phyloP scores from a whole-genome alignment of 257 asterid species.

The Linaria vulgaris region DNA sequence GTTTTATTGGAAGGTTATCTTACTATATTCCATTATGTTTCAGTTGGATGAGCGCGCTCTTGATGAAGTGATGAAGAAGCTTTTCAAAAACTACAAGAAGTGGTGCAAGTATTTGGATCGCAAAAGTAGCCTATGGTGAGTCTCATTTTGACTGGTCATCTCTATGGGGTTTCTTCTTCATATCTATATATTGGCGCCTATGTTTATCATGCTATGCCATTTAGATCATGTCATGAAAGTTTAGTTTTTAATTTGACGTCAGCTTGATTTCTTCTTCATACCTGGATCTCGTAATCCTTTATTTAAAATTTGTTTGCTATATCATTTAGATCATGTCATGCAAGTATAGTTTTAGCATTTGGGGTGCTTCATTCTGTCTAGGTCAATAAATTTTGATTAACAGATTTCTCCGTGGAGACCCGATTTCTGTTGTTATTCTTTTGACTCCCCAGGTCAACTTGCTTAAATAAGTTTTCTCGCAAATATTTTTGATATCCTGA shows the following conservation, averaged over 20 bases:
- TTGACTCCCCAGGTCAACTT: not conserved
- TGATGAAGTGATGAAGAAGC: slow-evolving; percentile 98
- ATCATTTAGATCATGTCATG: slow-evolving; percentile 15
- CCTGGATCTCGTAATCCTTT: slow-evolving; percentile 13
- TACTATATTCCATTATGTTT: slow-evolving; percentile 13
- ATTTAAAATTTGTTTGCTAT: not conserved
- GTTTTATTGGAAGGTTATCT: not conserved
- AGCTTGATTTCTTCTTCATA: slow-evolving; percentile 18
- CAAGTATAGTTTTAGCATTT: not conserved
- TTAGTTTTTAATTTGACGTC: too few relatives aligned
- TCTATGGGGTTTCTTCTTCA: slow-evolving; percentile 11
- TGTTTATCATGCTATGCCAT: too few relatives aligned
- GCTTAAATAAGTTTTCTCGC: not conserved
- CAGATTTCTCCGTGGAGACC: not conserved
- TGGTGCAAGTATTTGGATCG: slow-evolving; percentile 99
- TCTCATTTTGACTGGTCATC: slow-evolving; percentile 8
- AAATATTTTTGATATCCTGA: not conserved
- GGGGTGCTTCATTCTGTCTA: not conserved
- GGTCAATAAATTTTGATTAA: not conserved
- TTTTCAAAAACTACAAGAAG: slow-evolving; percentile 93
- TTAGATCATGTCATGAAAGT: too few relatives aligned
- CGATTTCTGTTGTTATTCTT: not conserved
- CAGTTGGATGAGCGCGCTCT: slow-evolving; percentile 98
- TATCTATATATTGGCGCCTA: too few relatives aligned
- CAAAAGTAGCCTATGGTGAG: slow-evolving; percentile 93